A percentile compares a stretch with the other conserved stretches of the same genome.
These are phyloP conservation scores for Paramecium octaurelia DNA, from an alignment of 73 alveolate species.

Conservation along the genomic window DNA sequence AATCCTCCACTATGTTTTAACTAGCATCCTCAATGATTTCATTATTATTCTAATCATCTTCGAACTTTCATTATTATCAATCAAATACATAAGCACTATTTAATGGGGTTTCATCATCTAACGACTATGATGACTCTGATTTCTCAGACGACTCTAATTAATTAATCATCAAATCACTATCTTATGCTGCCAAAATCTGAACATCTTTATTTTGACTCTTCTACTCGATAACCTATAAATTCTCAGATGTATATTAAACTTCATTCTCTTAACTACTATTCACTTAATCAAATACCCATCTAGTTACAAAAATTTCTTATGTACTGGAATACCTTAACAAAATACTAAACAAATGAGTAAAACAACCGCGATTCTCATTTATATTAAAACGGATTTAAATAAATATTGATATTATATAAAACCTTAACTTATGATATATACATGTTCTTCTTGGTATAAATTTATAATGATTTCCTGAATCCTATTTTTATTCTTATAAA, in stretches of 20 bases:
- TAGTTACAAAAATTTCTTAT: neutral
- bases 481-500: too few relatives aligned
- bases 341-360: neutral
- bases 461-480: neutral
- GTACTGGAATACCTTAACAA: neutral
- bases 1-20: neutral
- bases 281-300: neutral
- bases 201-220: neutral
- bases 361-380: neutral
- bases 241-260: neutral
- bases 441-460: neutral
- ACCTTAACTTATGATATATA: too few relatives aligned
- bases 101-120: conserved; percentile 32
- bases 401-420: neutral
- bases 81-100: conserved; percentile 11
- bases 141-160: neutral
- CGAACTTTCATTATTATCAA: neutral
- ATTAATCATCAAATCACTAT: conserved; percentile 12
- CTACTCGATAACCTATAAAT: neutral
- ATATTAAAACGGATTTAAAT: conserved; percentile 1
- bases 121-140: neutral
- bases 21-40: neutral
- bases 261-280: neutral
- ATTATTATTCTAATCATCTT: neutral
- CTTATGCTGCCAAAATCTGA: neutral